A percentile compares a stretch with the other conserved stretches of the same genome.
Conservation (phyloP, 345 rosid genomes). For the Lepidium didymum region DNA sequence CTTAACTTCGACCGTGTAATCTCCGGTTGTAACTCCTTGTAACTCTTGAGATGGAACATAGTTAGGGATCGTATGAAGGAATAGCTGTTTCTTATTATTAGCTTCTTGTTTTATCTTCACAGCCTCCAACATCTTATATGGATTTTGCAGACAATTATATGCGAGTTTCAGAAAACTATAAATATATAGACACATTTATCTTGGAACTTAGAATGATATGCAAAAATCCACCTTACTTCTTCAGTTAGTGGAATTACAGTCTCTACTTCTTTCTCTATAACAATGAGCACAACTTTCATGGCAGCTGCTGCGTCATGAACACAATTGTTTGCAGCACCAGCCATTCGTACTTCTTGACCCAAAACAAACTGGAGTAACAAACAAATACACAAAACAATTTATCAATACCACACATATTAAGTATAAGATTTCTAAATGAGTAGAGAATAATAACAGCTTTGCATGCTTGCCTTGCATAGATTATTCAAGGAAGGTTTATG, state of each 20-base stretch:
- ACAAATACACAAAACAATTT: not conserved
- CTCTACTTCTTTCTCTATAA: conserved; percentile 47
- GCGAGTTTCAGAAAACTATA: not conserved
- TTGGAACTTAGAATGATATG: not conserved
- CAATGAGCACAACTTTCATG: conserved; percentile 78
- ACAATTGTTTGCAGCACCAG: conserved; percentile 69
- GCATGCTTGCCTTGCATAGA: conserved; percentile 65
- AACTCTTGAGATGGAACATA: conserved; percentile 46
- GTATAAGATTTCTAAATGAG: not conserved
- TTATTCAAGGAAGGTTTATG: conserved; percentile 58
- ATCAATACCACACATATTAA: not conserved
- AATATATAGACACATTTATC: not conserved
- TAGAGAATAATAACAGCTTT: not conserved
- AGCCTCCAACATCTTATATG: conserved; percentile 38
- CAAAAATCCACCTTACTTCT: conserved; percentile 38
- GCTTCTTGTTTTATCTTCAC: conserved; percentile 13
- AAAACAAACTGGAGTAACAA: conserved; percentile 48
- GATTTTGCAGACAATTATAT: not conserved
- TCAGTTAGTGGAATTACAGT: conserved; percentile 26
- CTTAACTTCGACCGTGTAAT: conserved; percentile 49
- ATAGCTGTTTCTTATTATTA: conserved; percentile 41
- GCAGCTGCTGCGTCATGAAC: conserved; percentile 81
- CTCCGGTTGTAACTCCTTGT: conserved; percentile 36
- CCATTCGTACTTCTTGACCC: conserved; percentile 58
- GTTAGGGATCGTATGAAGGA: conserved; percentile 59